phyloP scores from a whole-genome alignment of 257 asterid species.

The Dorcoceras hygrometricum region DNA sequence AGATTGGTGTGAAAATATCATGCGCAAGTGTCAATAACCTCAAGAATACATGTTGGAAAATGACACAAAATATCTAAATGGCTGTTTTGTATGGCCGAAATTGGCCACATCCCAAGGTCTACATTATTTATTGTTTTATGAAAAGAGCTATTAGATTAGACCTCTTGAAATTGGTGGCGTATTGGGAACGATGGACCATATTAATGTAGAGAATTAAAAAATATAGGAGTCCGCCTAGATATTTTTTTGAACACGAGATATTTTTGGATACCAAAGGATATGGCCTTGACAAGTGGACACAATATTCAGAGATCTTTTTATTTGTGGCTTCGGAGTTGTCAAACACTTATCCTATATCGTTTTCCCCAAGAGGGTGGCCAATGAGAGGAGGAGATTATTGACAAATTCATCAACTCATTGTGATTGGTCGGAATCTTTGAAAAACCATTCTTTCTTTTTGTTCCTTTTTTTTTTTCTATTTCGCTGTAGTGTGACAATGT shows the following conservation, averaged over 20 bases:
- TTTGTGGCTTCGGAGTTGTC: conserved; percentile 56
- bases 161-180: conserved; percentile 4
- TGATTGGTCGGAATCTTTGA: conserved; percentile 3
- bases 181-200: conserved; percentile 26
- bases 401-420: not conserved
- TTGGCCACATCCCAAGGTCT: conserved; percentile 46
- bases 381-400: not conserved
- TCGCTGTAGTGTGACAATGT: too few relatives aligned
- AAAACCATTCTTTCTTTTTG: too few relatives aligned
- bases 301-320: conserved; percentile 18
- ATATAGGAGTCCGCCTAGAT: conserved; percentile 18
- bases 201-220: conserved; percentile 20
- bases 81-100: conserved; percentile 51
- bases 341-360: conserved; percentile 7
- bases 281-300: conserved; percentile 50
- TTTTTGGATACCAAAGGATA: conserved; percentile 79
- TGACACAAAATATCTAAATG: conserved; percentile 49
- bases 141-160: conserved; percentile 20
- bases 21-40: conserved; percentile 15
- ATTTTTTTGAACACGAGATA: conserved; percentile 45
- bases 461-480: too few relatives aligned
- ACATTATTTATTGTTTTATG: not conserved
- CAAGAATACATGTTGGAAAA: conserved; percentile 15
- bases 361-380: not conserved
- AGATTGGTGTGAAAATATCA: conserved; percentile 1